Evolutionary conservation across 139 green algal species (phyloP).

Genomic region (Micromonas commoda): DNA sequence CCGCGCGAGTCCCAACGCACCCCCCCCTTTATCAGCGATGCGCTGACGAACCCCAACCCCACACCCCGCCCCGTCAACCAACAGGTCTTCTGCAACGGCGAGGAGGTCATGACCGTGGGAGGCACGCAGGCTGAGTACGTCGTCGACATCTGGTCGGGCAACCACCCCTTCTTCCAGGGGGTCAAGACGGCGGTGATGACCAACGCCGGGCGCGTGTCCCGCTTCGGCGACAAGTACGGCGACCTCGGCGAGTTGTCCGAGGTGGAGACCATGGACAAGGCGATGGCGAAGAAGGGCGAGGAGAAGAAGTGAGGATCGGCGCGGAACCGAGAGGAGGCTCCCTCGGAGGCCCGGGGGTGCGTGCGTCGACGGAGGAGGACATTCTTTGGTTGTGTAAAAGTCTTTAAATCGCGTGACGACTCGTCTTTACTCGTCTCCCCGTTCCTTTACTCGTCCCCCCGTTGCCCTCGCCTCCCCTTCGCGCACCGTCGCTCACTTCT

Average conservation of each 20-base stretch:
- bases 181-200: slow-evolving; percentile 48
- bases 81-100: slow-evolving; percentile 93
- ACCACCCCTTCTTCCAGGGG: slow-evolving; percentile 84
- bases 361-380: too few species aligned
- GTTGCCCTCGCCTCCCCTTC: neutral
- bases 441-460: too few species aligned
- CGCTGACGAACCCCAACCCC: too few species aligned
- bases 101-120: slow-evolving; percentile 81
- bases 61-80: neutral
- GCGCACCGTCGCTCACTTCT: neutral
- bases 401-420: too few species aligned
- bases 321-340: neutral
- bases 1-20: too few species aligned
- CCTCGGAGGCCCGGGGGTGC: too few species aligned
- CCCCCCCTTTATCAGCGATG: too few species aligned
- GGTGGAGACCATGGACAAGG: slow-evolving; percentile 2
- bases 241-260: slow-evolving; percentile 46
- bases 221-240: slow-evolving; percentile 74
- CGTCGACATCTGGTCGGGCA: slow-evolving; percentile 95
- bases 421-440: too few species aligned
- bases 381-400: too few species aligned
- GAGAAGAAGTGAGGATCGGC: neutral
- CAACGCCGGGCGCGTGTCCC: slow-evolving; percentile 79
- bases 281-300: slow-evolving; percentile 5
- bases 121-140: slow-evolving; percentile 80